Conservation (phyloP, 257 asterid genomes). For the Galeopsis tetrahit region DNA sequence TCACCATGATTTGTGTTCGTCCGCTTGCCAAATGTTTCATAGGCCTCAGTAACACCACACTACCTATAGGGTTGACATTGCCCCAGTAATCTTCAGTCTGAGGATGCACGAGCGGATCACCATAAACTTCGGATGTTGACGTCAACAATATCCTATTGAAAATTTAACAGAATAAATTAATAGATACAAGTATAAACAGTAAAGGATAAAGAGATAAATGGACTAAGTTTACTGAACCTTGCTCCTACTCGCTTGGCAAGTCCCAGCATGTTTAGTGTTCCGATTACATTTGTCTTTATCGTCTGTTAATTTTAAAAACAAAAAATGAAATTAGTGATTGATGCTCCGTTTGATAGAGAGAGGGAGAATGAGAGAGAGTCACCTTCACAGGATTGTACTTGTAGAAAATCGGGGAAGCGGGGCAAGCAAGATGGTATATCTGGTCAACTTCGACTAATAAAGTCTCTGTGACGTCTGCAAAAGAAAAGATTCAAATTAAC, state of each 20-base stretch:
- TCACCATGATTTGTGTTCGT: not conserved
- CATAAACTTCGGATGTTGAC: slow-evolving; percentile 96
- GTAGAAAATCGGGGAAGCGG: slow-evolving; percentile 98
- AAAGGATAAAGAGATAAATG: not conserved
- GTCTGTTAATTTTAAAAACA: slow-evolving; percentile 52
- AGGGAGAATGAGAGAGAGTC: slow-evolving; percentile 14
- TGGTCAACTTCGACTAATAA: slow-evolving; percentile 87
- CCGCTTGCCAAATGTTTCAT: slow-evolving; percentile 1
- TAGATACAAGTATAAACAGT: not conserved
- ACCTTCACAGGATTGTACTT: slow-evolving; percentile 98
- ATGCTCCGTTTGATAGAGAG: not conserved
- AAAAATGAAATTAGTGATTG: slow-evolving; percentile 9
- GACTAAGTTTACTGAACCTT: slow-evolving; percentile 51
- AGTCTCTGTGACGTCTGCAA: slow-evolving; percentile 90
- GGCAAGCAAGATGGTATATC: slow-evolving; percentile 99
- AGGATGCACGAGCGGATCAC: slow-evolving; percentile 96
- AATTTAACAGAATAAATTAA: slow-evolving; percentile 8
- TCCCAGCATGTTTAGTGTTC: slow-evolving; percentile 96
- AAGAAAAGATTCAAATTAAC: not conserved
- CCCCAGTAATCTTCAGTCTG: slow-evolving; percentile 99
- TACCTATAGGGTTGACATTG: slow-evolving; percentile 97
- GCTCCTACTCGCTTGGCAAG: slow-evolving; percentile 99
- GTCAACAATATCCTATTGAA: slow-evolving; percentile 80
- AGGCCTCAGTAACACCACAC: not conserved
- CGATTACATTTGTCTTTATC: slow-evolving; percentile 93